Evolutionary conservation across 352 stramenopile species (phyloP).

Genomic region (Pythium monospermum): DNA sequence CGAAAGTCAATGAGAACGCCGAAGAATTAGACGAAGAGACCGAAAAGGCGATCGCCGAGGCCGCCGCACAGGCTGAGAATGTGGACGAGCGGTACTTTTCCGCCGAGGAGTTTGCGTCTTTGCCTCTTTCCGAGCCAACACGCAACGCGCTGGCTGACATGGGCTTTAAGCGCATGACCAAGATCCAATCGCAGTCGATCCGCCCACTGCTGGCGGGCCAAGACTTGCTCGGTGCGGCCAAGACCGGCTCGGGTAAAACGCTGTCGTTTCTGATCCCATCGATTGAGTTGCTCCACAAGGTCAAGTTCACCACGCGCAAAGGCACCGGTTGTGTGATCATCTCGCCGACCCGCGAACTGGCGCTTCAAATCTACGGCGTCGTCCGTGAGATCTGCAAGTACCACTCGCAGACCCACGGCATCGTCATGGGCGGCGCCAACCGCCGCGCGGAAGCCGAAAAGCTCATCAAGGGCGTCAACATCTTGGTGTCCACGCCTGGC

Average conservation of each 20-base stretch:
- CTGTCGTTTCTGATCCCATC: slow-evolving; percentile 98
- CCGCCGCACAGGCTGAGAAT: slow-evolving; percentile 31
- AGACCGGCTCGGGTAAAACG: slow-evolving; percentile 98
- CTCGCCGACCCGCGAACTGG: slow-evolving; percentile 96
- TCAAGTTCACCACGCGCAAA: slow-evolving; percentile 95
- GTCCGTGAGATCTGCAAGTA: slow-evolving; percentile 95
- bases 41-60: slow-evolving; percentile 50
- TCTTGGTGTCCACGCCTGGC: slow-evolving; percentile 97
- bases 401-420: slow-evolving; percentile 94
- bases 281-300: slow-evolving; percentile 95
- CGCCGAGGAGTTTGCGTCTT: slow-evolving; percentile 80
- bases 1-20: slow-evolving; percentile 19
- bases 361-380: slow-evolving; percentile 99
- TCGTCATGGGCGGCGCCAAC: slow-evolving; percentile 98
- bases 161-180: slow-evolving; percentile 95
- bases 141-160: slow-evolving; percentile 86
- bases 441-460: slow-evolving; percentile 93
- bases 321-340: slow-evolving; percentile 98
- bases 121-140: slow-evolving; percentile 91
- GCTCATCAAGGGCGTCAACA: slow-evolving; percentile 95
- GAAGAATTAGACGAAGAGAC: slow-evolving; percentile 56
- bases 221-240: slow-evolving; percentile 96
- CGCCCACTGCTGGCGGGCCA: slow-evolving; percentile 93
- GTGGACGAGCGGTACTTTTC: slow-evolving; percentile 87
- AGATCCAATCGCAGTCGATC: slow-evolving; percentile 97